phyloP scores from a whole-genome alignment of 148 eudicot species.

The Chenopodium berlandieri region DNA sequence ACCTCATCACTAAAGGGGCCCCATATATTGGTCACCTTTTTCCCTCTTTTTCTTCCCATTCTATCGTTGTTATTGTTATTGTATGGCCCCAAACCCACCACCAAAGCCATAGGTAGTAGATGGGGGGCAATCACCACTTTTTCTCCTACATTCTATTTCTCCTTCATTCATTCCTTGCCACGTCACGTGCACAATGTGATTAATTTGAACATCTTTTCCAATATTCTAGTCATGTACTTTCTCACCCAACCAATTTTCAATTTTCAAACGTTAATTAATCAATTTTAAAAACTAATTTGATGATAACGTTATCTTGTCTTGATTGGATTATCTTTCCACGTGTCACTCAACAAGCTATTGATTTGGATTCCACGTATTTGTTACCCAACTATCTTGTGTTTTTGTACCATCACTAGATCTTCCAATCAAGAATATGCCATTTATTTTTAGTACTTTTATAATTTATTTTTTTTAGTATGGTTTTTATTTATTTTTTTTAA shows the following conservation, averaged over 20 bases:
- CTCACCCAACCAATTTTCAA: too few relatives aligned
- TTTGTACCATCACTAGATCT: not conserved
- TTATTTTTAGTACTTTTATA: too few relatives aligned
- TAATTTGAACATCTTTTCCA: too few relatives aligned
- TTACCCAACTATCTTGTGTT: conserved; percentile 1
- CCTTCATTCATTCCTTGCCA: not conserved
- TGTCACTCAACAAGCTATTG: conserved; percentile 6
- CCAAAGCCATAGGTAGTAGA: not conserved
- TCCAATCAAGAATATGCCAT: not conserved
- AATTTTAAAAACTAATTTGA: not conserved
- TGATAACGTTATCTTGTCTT: conserved; percentile 33
- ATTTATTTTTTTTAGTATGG: too few relatives aligned
- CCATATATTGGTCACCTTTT: too few relatives aligned
- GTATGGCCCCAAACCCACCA: not conserved
- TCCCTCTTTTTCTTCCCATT: not conserved
- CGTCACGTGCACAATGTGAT: not conserved
- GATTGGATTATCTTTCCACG: conserved; percentile 29
- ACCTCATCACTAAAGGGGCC: too few relatives aligned
- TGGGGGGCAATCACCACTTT: too few relatives aligned
- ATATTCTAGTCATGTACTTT: too few relatives aligned
- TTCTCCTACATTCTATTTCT: too few relatives aligned
- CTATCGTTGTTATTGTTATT: too few relatives aligned
- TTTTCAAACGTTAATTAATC: too few relatives aligned
- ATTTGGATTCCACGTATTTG: conserved; percentile 15
- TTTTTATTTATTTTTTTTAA: too few relatives aligned